Conservation (phyloP, 2,329 filamentous ascomycete genomes). For the Trichoderma brevicompactum region DNA sequence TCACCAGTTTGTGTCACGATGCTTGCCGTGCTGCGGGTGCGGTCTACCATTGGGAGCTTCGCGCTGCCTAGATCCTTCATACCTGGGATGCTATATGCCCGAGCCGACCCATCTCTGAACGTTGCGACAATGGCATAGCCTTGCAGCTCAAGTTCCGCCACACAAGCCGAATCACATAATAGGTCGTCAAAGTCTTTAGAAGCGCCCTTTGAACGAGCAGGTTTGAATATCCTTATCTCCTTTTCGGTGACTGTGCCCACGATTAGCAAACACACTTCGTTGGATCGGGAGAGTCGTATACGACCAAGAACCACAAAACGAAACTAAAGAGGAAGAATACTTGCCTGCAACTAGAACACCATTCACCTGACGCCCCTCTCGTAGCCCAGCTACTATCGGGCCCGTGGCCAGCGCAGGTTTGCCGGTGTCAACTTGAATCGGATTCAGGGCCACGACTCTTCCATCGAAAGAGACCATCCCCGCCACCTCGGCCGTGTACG, state of each 20-base stretch:
- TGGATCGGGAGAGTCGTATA: background rate
- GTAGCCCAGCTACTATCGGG: constrained; percentile 72
- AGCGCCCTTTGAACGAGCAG: constrained; percentile 83
- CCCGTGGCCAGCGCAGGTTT: constrained; percentile 76
- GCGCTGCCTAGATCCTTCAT: constrained; percentile 80
- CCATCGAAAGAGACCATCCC: constrained; percentile 71
- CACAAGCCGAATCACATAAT: constrained; percentile 78
- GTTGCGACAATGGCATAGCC: constrained; percentile 81
- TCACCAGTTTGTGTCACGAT: constrained; percentile 78
- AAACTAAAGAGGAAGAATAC: constrained; percentile 35
- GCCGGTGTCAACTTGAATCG: constrained; percentile 79
- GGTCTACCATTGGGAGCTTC: constrained; percentile 72
- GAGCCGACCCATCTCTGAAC: constrained; percentile 79
- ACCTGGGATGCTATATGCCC: constrained; percentile 84
- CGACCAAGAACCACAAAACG: background rate
- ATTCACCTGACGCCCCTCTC: constrained; percentile 74
- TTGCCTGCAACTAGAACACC: constrained; percentile 78
- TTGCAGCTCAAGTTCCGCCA: constrained; percentile 74
- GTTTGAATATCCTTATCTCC: constrained; percentile 86
- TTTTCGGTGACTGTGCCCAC: constrained; percentile 61
- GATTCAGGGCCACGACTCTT: constrained; percentile 73
- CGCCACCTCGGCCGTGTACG: constrained; percentile 71
- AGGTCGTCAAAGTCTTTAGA: constrained; percentile 85
- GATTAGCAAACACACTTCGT: constrained; percentile 37
- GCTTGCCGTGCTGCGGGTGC: constrained; percentile 69